Percentiles rank a stretch among this genome's conserved stretches.
Evolutionary conservation across 2,329 filamentous ascomycete species (phyloP).

Genomic region (Xylaria sp.): DNA sequence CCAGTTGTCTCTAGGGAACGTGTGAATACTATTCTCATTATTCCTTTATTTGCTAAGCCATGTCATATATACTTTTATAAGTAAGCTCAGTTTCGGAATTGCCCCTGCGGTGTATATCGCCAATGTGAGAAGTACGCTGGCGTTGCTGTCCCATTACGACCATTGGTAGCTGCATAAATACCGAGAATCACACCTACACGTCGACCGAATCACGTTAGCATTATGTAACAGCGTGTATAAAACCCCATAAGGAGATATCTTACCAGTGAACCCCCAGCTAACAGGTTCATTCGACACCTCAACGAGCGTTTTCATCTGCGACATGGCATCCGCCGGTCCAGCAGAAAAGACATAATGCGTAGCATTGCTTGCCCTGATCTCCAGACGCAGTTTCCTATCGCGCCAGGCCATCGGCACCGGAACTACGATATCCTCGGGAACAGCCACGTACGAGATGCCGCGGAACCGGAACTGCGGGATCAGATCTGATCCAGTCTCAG

Average conservation of each 20-base stretch:
- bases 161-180: slow-evolving; percentile 65
- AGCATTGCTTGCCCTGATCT: slow-evolving; percentile 57
- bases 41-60: background rate
- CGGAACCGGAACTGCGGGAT: slow-evolving; percentile 59
- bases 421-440: slow-evolving; percentile 52
- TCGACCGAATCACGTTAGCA: slow-evolving; percentile 33
- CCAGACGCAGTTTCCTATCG: slow-evolving; percentile 51
- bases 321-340: slow-evolving; percentile 50
- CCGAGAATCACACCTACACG: slow-evolving; percentile 60
- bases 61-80: background rate
- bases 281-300: slow-evolving; percentile 52
- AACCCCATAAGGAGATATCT: slow-evolving; percentile 19
- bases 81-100: slow-evolving; percentile 52
- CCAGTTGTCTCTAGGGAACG: background rate
- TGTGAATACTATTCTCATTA: no score
- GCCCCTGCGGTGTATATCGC: slow-evolving; percentile 56
- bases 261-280: slow-evolving; percentile 57
- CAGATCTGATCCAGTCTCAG: slow-evolving; percentile 30
- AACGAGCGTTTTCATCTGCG: slow-evolving; percentile 49
- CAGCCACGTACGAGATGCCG: slow-evolving; percentile 55
- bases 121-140: slow-evolving; percentile 61
- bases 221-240: background rate
- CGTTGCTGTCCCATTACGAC: slow-evolving; percentile 55
- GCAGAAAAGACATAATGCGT: slow-evolving; percentile 59
- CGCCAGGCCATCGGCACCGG: slow-evolving; percentile 56